phyloP scores from a whole-genome alignment of 208 protist genomes.

The Crithidia thermophila region DNA sequence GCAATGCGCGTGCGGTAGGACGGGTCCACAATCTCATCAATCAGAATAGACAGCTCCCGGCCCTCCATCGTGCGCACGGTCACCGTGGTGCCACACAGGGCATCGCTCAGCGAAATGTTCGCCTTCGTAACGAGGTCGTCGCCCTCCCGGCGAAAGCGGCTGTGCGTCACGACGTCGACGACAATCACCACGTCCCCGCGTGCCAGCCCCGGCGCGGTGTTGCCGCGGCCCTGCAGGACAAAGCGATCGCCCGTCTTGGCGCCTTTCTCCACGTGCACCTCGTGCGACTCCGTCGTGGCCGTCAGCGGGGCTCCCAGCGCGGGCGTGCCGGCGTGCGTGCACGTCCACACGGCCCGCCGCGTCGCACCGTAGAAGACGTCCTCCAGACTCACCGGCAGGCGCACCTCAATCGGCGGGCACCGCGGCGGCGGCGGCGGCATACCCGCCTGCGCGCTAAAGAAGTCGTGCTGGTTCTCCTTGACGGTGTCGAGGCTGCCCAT shows the following conservation, averaged over 20 bases:
- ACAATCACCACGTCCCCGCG: slow-evolving; percentile 80
- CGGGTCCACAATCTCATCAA: slow-evolving; percentile 89
- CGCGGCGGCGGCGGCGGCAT: slow-evolving; percentile 61
- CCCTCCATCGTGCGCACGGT: slow-evolving; percentile 84
- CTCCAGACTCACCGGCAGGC: slow-evolving; percentile 73
- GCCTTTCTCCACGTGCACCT: slow-evolving; percentile 74
- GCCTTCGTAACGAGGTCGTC: slow-evolving; percentile 75
- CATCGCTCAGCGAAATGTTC: slow-evolving; percentile 75
- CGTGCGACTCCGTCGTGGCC: slow-evolving; percentile 47
- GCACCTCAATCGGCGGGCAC: slow-evolving; percentile 59
- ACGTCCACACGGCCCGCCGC: slow-evolving; percentile 66
- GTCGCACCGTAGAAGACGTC: slow-evolving; percentile 88
- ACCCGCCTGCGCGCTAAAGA: slow-evolving; percentile 69
- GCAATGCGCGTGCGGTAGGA: slow-evolving; percentile 75
- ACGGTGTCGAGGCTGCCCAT: slow-evolving; percentile 67
- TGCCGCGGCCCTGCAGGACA: slow-evolving; percentile 60
- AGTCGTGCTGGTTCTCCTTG: slow-evolving; percentile 82
- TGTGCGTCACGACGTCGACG: slow-evolving; percentile 70
- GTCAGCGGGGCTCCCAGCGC: slow-evolving; percentile 27
- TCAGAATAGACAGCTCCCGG: slow-evolving; percentile 68
- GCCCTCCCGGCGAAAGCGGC: slow-evolving; percentile 79
- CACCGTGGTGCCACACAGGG: slow-evolving; percentile 86
- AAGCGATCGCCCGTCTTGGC: slow-evolving; percentile 73
- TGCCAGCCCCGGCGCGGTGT: slow-evolving; percentile 53
- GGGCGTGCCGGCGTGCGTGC: slow-evolving; percentile 26